These are phyloP conservation scores for Raffaelea albimanens DNA, from an alignment of 2,329 filamentous ascomycete genomes.

Conservation along the genomic window DNA sequence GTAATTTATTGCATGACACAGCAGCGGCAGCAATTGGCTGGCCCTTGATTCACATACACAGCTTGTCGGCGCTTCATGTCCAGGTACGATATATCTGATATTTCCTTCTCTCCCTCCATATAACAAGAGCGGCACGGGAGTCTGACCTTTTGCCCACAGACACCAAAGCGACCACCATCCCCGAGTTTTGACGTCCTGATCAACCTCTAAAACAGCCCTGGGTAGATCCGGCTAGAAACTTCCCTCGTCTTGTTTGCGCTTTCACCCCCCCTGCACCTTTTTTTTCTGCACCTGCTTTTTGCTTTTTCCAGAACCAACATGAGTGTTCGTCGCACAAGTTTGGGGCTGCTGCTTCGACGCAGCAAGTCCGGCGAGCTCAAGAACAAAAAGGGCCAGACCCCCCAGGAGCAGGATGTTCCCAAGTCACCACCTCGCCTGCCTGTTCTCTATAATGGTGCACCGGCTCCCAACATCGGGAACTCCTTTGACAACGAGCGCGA, in stretches of 20 bases:
- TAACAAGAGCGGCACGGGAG: no score
- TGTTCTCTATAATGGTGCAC: slow-evolving; percentile 38
- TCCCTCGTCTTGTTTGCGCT: not conserved
- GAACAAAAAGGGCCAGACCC: slow-evolving; percentile 50
- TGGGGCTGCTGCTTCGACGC: slow-evolving; percentile 55
- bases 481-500: slow-evolving; percentile 33
- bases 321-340: slow-evolving; percentile 33
- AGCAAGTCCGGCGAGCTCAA: slow-evolving; percentile 58
- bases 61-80: no score
- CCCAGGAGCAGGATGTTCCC: slow-evolving; percentile 36
- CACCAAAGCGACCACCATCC: no score
- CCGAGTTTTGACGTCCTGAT: no score
- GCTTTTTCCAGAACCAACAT: slow-evolving; percentile 12
- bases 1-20: no score
- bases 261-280: not conserved
- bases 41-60: no score
- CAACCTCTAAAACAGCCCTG: not conserved
- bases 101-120: no score
- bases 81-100: no score
- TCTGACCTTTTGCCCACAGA: no score
- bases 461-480: slow-evolving; percentile 33
- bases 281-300: not conserved
- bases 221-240: not conserved
- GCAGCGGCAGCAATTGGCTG: no score
- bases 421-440: slow-evolving; percentile 42